Evolutionary conservation across 352 stramenopile genomes (phyloP).

Genomic region (Phytophthora capsici): DNA sequence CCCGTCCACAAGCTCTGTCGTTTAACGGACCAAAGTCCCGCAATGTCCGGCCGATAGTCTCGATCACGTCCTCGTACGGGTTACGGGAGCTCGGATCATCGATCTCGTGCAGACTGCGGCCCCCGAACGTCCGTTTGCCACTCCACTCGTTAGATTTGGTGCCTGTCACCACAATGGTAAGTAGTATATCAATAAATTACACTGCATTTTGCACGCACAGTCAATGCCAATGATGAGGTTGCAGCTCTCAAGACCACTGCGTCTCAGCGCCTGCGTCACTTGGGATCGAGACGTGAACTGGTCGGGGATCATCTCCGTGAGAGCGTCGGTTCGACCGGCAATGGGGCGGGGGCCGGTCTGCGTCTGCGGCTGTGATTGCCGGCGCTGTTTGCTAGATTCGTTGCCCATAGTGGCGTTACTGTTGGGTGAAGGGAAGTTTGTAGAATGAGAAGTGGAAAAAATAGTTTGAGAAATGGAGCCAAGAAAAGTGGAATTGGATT

Average conservation of each 20-base stretch:
- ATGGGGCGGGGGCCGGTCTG: slow-evolving; percentile 49
- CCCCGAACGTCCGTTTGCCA: slow-evolving; percentile 81
- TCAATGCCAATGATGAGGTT: slow-evolving; percentile 89
- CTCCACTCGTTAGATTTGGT: slow-evolving; percentile 92
- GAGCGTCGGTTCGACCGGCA: slow-evolving; percentile 20
- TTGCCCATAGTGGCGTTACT: slow-evolving; percentile 35
- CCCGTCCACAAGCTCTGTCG: neutral
- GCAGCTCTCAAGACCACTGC: slow-evolving; percentile 82
- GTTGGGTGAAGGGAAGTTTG: neutral
- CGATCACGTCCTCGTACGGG: slow-evolving; percentile 88
- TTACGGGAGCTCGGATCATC: slow-evolving; percentile 55
- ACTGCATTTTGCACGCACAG: slow-evolving; percentile 54
- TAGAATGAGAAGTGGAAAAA: slow-evolving; percentile 4
- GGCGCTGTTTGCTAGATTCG: slow-evolving; percentile 21
- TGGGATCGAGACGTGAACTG: slow-evolving; percentile 73
- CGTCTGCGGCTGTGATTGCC: slow-evolving; percentile 27
- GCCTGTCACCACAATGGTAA: slow-evolving; percentile 41
- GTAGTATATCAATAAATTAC: slow-evolving; percentile 1
- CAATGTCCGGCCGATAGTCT: slow-evolving; percentile 77
- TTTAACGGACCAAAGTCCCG: slow-evolving; percentile 66
- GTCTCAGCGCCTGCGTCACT: slow-evolving; percentile 73
- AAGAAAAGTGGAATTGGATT: slow-evolving; percentile 16
- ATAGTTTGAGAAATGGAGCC: slow-evolving; percentile 16
- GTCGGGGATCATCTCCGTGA: slow-evolving; percentile 68
- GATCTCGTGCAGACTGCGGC: slow-evolving; percentile 72